Base-by-base conservation (phyloP, 345 rosid genomes). In the Trapa bicornis region DNA sequence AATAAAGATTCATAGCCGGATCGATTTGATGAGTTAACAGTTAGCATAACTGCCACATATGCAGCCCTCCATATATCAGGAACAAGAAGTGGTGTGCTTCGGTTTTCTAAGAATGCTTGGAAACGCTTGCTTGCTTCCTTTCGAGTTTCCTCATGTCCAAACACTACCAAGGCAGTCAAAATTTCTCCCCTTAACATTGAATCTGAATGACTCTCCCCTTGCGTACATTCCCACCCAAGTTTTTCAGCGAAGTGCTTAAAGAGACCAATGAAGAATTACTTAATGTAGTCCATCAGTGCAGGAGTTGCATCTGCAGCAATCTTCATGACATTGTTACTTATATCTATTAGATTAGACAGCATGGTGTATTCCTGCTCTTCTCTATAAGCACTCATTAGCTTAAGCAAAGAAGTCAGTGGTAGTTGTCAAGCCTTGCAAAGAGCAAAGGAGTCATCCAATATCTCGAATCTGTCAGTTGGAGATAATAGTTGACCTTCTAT, bases 161-260 rank as follows among this genome's bases (percentile, higher is more conserved):
- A 78, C 50, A 62, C 68, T 67, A 89, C 91, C 70, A 94, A 91
- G 61, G 91, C 96, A 71, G 88, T 78, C 78, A 89, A 74, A 70
- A 94, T 67, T 81, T 94, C 95, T 74, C 96, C 99, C 80, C 99
- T 88, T 80, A 91, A 80, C 97, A 91, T 84, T 43, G 95, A 78
- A 75, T 94, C 91, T 62, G 87, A 85, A 80, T 88, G 99, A 65
- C 91, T 83, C 82, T 94, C 99, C 15, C 95, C 96, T 74, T 77
- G 72, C 75, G 85, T 94, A 70, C 91, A 78, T 15, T 88, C 99
- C 97, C 97, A 94, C 64, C 97, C 92, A 52, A 89, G 95, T 80
- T 79, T 94, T 81, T 81, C 81, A 41, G 95, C 87, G 77, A 91
- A 73, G 77, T 72, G 67, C 41, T 80, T 84, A 74, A 91, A 82